Evolutionary conservation across 202 grass and related monocot species (phyloP).

Genomic region (Setaria viridis): DNA sequence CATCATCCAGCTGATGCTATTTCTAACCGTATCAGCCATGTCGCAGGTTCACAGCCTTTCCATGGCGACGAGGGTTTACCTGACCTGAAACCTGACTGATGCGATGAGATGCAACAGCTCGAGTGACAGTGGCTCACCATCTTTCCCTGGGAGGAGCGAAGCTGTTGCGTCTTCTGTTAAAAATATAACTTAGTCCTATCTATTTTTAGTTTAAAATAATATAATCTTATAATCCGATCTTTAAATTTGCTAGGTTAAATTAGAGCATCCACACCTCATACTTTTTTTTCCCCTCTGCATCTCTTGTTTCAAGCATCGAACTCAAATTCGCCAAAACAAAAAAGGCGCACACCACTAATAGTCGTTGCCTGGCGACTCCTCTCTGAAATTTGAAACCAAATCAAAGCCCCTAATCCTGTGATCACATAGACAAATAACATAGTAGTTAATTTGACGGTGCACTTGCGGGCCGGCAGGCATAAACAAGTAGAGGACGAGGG

Average conservation of each 20-base stretch:
- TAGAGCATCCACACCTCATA: too few species aligned
- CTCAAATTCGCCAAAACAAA: slow-evolving; percentile 31
- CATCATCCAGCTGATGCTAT: background rate
- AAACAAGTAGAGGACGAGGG: slow-evolving; percentile 28
- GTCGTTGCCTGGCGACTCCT: slow-evolving; percentile 18
- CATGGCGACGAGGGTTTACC: background rate
- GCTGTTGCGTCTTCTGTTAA: slow-evolving; percentile 24
- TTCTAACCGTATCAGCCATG: slow-evolving; percentile 13
- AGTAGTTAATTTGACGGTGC: background rate
- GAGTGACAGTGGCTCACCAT: slow-evolving; percentile 25
- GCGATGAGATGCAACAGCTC: slow-evolving; percentile 30
- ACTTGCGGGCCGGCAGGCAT: background rate
- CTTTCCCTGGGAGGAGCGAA: slow-evolving; percentile 33
- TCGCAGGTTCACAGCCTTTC: slow-evolving; percentile 45
- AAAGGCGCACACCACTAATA: slow-evolving; percentile 10
- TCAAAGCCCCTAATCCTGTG: background rate
- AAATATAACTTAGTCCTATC: too few species aligned
- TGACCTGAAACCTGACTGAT: slow-evolving; percentile 15
- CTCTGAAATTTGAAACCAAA: slow-evolving; percentile 46
- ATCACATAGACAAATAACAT: background rate
- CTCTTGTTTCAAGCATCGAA: background rate
- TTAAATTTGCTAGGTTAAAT: too few species aligned
- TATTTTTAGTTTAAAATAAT: too few species aligned
- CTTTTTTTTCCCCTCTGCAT: background rate
- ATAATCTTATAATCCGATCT: too few species aligned